Conservation (phyloP, 371 early-diverging fungal genomes). For the Haplosporangium sp. region DNA sequence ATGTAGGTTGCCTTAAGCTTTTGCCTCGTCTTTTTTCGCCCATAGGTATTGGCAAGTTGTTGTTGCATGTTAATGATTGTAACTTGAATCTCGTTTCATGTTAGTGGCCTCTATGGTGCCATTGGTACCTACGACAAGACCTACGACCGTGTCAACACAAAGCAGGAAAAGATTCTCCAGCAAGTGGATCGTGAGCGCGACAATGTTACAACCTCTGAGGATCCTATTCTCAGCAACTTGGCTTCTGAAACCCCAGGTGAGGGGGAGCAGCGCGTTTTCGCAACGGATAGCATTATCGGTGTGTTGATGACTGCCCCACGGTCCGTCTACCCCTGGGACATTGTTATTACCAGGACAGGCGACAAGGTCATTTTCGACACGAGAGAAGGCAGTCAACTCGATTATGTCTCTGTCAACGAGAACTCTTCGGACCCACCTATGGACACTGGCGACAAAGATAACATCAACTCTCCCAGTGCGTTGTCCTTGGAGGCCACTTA, state of each 20-base stretch:
- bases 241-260: slow-evolving; percentile 68
- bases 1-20: slow-evolving; percentile 62
- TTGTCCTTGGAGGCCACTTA: slow-evolving; percentile 92
- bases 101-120: slow-evolving; percentile 73
- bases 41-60: not conserved
- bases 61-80: too few species aligned
- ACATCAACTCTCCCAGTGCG: slow-evolving; percentile 87
- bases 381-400: slow-evolving; percentile 82
- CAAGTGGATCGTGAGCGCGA: slow-evolving; percentile 76
- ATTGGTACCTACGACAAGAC: slow-evolving; percentile 84
- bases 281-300: slow-evolving; percentile 91
- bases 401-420: slow-evolving; percentile 94
- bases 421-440: slow-evolving; percentile 93
- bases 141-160: slow-evolving; percentile 88
- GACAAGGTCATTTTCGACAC: slow-evolving; percentile 93
- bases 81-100: not conserved
- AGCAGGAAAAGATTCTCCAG: slow-evolving; percentile 81
- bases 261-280: slow-evolving; percentile 82
- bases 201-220: slow-evolving; percentile 85
- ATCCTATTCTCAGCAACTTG: slow-evolving; percentile 77
- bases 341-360: slow-evolving; percentile 89
- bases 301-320: slow-evolving; percentile 94
- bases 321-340: slow-evolving; percentile 96
- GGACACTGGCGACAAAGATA: slow-evolving; percentile 88
- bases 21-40: too few species aligned